Evolutionary conservation across 495 filamentous ascomycete species (phyloP).

Genomic region (Diplogelasinospora grovesii): DNA sequence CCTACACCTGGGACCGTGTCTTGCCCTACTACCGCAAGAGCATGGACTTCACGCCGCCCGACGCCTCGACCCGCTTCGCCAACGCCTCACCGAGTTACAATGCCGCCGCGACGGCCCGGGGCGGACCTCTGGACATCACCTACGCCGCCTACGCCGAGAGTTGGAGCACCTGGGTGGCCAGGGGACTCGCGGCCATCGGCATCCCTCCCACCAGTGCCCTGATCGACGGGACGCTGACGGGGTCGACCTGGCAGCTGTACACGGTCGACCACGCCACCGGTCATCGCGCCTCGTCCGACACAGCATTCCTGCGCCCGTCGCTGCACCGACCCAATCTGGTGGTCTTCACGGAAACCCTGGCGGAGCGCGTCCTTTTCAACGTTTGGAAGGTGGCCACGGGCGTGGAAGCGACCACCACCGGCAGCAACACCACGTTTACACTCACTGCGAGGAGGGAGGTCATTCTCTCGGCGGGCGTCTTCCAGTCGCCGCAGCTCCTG

Average conservation of each 20-base stretch:
- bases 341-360: constrained; percentile 6
- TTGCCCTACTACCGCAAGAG: constrained; percentile 51
- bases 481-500: constrained; percentile 46
- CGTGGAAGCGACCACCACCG: background rate
- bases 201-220: constrained; percentile 31
- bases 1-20: constrained; percentile 46
- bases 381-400: constrained; percentile 10
- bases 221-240: constrained; percentile 35
- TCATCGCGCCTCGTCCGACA: constrained; percentile 20
- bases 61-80: constrained; percentile 17
- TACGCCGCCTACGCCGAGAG: constrained; percentile 44
- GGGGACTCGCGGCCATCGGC: constrained; percentile 30
- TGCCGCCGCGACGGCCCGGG: constrained; percentile 14
- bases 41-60: constrained; percentile 45
- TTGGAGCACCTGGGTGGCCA: constrained; percentile 31
- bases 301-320: constrained; percentile 25
- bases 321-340: background rate
- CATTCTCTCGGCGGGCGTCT: constrained; percentile 40
- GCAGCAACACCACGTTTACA: constrained; percentile 6
- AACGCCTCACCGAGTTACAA: constrained; percentile 45
- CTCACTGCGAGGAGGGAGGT: constrained; percentile 37
- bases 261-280: constrained; percentile 33
- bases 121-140: constrained; percentile 46
- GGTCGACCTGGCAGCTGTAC: constrained; percentile 30
- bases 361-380: constrained; percentile 11